Percentiles rank a stretch among this genome's conserved stretches.
Conservation (phyloP, 2,329 filamentous ascomycete genomes). For the Cordyceps cicadae region DNA sequence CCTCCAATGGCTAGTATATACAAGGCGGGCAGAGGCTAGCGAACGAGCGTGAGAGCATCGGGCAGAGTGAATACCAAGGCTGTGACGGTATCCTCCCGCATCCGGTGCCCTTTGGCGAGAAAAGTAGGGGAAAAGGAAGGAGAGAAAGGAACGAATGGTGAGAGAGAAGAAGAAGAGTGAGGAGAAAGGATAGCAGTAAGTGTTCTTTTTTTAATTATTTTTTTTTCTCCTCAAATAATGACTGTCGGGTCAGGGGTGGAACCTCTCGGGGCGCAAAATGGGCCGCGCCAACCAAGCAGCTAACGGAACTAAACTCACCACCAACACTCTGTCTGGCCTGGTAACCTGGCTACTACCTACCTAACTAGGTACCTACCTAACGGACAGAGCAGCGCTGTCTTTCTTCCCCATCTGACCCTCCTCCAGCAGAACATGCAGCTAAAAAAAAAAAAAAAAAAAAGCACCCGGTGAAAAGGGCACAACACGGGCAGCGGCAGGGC, state of each 20-base stretch:
- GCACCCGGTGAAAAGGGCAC: neutral
- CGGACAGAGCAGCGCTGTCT: too few species aligned
- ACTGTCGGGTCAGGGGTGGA: constrained; percentile 19
- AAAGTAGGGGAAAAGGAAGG: neutral
- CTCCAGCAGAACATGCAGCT: neutral
- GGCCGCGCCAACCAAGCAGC: constrained; percentile 8
- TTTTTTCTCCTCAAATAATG: constrained; percentile 14
- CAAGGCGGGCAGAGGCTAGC: constrained; percentile 30
- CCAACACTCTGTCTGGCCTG: too few species aligned
- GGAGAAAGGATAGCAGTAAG: constrained; percentile 13
- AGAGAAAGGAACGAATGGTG: neutral
- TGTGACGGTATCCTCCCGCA: constrained; percentile 18
- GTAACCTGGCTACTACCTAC: too few species aligned
- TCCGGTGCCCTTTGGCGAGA: constrained; percentile 8
- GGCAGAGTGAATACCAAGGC: constrained; percentile 17
- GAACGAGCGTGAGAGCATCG: constrained; percentile 24
- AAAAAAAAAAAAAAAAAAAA: neutral
- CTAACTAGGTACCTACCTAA: too few species aligned
- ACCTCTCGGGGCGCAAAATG: constrained; percentile 15
- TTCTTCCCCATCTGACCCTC: too few species aligned
- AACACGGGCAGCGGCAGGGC: too few species aligned
- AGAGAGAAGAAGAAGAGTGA: neutral
- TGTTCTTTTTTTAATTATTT: constrained; percentile 15
- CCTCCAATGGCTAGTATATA: constrained; percentile 16
- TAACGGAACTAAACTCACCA: too few species aligned